phyloP scores from a whole-genome alignment of 805 yeast species.

The Monosporozyma siamensis region DNA sequence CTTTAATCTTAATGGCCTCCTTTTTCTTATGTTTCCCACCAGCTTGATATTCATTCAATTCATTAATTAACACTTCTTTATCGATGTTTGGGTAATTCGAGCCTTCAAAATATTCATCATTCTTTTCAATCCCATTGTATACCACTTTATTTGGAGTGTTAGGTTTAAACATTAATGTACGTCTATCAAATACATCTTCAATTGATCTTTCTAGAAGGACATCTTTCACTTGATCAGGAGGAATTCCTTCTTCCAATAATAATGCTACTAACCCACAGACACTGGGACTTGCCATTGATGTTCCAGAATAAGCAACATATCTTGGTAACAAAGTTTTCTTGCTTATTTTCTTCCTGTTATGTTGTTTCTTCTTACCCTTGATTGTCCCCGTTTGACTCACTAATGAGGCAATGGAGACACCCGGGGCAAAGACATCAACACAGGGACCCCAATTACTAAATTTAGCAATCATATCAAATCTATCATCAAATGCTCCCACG shows the following conservation, averaged over 20 bases:
- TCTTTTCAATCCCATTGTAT: constrained; percentile 29
- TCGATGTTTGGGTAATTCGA: constrained; percentile 20
- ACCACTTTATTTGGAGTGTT: constrained; percentile 55
- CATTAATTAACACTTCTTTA: constrained; percentile 16
- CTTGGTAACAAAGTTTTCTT: constrained; percentile 2
- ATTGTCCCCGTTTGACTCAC: constrained; percentile 26
- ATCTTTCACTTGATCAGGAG: constrained; percentile 34
- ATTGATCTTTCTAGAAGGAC: constrained; percentile 40
- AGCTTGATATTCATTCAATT: constrained; percentile 7
- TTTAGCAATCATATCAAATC: constrained; percentile 55
- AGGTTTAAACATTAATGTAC: constrained; percentile 38
- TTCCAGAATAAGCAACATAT: constrained; percentile 46
- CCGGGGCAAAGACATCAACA: constrained; percentile 79
- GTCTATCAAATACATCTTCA: constrained; percentile 37
- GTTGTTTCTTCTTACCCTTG: too few relatives aligned
- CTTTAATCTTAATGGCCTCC: background rate
- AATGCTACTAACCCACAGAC: constrained; percentile 59
- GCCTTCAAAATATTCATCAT: constrained; percentile 21
- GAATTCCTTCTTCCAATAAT: constrained; percentile 43
- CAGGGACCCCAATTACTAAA: constrained; percentile 94
- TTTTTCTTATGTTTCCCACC: background rate
- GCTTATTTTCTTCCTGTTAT: background rate
- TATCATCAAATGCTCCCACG: constrained; percentile 83
- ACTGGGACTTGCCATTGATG: constrained; percentile 74
- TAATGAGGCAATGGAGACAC: constrained; percentile 56